Base-by-base conservation (phyloP, 2,329 filamentous ascomycete genomes). In the Arachnomyces sp. region DNA sequence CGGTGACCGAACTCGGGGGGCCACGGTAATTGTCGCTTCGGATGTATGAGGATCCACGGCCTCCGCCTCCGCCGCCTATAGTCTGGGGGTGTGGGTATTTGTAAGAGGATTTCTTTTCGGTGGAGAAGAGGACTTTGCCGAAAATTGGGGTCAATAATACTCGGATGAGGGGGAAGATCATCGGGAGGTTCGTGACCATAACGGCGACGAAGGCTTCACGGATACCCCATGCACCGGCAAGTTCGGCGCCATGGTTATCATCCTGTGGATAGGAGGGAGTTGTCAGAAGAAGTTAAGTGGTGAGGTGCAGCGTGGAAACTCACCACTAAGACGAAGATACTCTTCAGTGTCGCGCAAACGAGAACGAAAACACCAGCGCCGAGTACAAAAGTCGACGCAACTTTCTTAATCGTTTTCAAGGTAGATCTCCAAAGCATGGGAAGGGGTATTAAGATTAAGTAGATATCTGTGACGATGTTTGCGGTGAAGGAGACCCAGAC, bases 391-490 rank as follows among this genome's bases (percentile, higher is more conserved):
- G 71, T 61, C 0, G 75, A 56, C 0, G 67, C 65, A 0, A 70
- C 46, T 49, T 77, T 78, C 43, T 70, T 72, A 2, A 57, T 46
- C 1, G 62, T 55, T n/a, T 57, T 61, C 2, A 78, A 56, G 1
- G 61, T 64, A 0, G 73, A 67, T 36, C 58, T 58, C 70, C 69
- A 75, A 3, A 78, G 57, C 63, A 77, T 72, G 1, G 74, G 74
- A 3, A 79, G 58, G 0, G 74, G 74, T 16, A 79, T 77, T 14
- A 66, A 66, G 40, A 79, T 67, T 11, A 79, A 61, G 43, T 77
- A 79, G 1, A 76, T 34, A 45, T 79, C 76, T 3, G 76, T 79
- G 2, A 65, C 38, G 4, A 77, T 63, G 45, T 77, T 78, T 37
- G 70, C 59, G 6, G 66, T 56, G 39, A 71, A 63, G 2, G 63